Base-by-base conservation (phyloP, 2,329 filamentous ascomycete species). In the Aspergillus sojae region DNA sequence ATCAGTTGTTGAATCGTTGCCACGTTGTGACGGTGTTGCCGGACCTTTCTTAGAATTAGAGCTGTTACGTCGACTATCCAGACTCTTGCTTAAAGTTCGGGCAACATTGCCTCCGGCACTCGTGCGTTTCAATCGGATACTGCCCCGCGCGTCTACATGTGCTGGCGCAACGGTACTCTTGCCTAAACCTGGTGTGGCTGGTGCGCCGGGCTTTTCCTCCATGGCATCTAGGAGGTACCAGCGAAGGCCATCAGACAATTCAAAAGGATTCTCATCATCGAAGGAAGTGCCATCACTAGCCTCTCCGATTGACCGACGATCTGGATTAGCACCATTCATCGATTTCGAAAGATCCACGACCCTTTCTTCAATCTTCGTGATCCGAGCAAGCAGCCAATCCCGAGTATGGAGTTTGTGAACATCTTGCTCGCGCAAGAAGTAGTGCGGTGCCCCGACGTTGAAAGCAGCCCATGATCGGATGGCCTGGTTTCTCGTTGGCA, bases 401-500 rank as follows among this genome's bases (percentile, higher is more conserved):
- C 94, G 87, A 55, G 89, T 89, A 34, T 90, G 88, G 6, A 99
- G 83, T 65, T 92, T 90, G 78, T 99, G 96, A 1, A 85, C 86
- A 71, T 98, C 94, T 75, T 96, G 91, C 77, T 99, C 95, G 41
- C 93, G 91, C 3, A 99, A 84, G 81, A 99, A 99, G 80, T 95
- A 98, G 77, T 99, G 95, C 10, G 95, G 95, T 64, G 94, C 96
- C 1, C 94, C 94, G 36, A 99, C 92, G 72, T 99, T 99, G 85
- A 99, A 99, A 0, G 95, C 95, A 5, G 95, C 95, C 95, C 95
- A 99, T 0, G 95, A 94, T 19, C 94, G 91, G 5, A 93, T 95
- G 43, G 91, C 92, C 78, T 98, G 94, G 75, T 97, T 98, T 41
- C 94, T 86, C 0, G 95, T 99, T 0, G 95, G 95, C 46, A 99